Evolutionary conservation across 805 yeast genomes (phyloP), one percentile per base, ranked within the genome.

Genomic region (Jamesozyma spencerorum): DNA sequence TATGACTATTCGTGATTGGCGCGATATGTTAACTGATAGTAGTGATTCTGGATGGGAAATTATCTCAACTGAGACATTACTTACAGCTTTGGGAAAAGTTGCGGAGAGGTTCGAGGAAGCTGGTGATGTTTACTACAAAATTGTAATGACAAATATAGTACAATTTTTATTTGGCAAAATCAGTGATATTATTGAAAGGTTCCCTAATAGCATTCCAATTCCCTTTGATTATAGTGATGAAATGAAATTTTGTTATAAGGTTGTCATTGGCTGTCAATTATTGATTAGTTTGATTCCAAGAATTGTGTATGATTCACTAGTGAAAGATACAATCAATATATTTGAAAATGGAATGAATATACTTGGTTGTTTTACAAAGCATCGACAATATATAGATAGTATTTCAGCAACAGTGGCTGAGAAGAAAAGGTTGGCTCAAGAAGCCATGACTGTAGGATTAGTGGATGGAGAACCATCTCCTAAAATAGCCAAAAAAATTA

Each of bases 241-340:
- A 12, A 64, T 65, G 2, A 66, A 73, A 2, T 48, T 46, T 2
- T 57, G 62, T 6, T 60, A 71, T 1, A 48, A 68, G n/a, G 45
- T 53, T 3, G 50, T 65, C 2, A 61, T 69, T 14, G 58, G 66
- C 15, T 54, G 60, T 13, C 65, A 64, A 40, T 58, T 68, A 39
- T 57, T 81, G 5, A 58, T 78, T 3, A 69, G 72, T 20, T 55
- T 78, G 22, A 44, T 79, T 5, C 68, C 75, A 2, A 68, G 74
- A 2, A 69, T 68, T 45, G 58, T 74, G 34, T 58, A 54, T 32
- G 26, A 48, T 41, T 20, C 45, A 43, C 34, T 58, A 26, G 36
- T 52, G 30, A 39, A 50, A 46, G 24, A 33, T 55, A 45, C 46
- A 3, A 12, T 27, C 19, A 11, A 20, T 38, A 31, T 36, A 34